Base-by-base conservation (phyloP, 2,329 filamentous ascomycete species). In the Clarireedia sp. region DNA sequence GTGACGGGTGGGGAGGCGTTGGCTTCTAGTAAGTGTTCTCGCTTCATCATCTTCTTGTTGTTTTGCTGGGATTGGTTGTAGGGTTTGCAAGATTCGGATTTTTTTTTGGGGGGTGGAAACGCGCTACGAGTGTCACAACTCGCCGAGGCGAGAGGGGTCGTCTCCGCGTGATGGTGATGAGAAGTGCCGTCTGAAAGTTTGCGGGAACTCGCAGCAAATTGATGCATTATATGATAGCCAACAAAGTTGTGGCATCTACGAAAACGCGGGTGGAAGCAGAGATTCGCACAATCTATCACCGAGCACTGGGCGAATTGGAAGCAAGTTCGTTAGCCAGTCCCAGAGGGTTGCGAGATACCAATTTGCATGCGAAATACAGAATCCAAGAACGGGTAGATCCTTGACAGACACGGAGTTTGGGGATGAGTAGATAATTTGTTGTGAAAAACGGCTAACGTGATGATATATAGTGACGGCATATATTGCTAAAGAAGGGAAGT, bases 1-100 rank as follows among this genome's bases (percentile, higher is more conserved):
- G 67, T 87, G 1, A 78, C 79, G 1, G 84, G 84, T 2, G 84
- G 81, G 9, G 84, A 87, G 65, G 82, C 84, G 12, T 67, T 87
- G 56, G 83, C 81, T 14, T 48, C 43, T 23, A 40, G 51, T 54
- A 44, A 40, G 51, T 36, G 14, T 29, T 46, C 26, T 38, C 0
- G 14, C 40, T 41, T 48, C 2, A 0, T 21, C 3, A 26, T 38
- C 2, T 7, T 14, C 8, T 48, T n/a, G n/a, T n/a, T n/a, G n/a
- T n/a, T 7, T 24, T 26, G 3, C 24, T 26, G 8, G 6, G 41
- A n/a, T 37, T 19, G 17, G 3, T 7, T 5, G 16, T 44, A 10
- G 6, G 16, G 12, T 16, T 45, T 19, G 2, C 6, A 33, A 12
- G 29, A 4, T 14, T 3, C 1, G 12, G 29, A 17, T n/a, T 41